Base-by-base conservation (phyloP, 2,329 filamentous ascomycete genomes). In the Alternaria arbusti region DNA sequence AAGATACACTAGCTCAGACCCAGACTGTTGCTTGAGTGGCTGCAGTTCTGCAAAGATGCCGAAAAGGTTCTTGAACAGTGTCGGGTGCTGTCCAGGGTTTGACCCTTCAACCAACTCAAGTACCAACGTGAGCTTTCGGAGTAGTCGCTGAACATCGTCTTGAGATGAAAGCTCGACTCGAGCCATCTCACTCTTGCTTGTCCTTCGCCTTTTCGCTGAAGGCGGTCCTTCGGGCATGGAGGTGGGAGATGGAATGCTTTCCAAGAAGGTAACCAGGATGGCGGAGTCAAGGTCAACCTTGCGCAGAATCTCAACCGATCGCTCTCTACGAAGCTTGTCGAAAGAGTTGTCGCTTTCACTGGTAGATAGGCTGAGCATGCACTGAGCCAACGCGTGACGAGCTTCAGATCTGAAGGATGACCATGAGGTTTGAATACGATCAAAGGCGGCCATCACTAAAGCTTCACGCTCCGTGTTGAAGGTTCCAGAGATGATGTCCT, bases 1-100 rank as follows among this genome's bases (percentile, higher is more conserved):
- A 45, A 98, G 84, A 81, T 98, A 98, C 15, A 94, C 93, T 65
- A 97, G 86, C 76, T 96, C 94, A 0, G 94, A 95, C 45, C 92
- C 90, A 25, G 94, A 89, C 61, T 95, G 88, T 25, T 89, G 87
- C 77, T 92, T 91, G 77, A 96, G 91, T 64, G 93, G 91, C 72
- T 97, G 94, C 23, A 99, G 86, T 74, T 97, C 92, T 6, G 91
- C 90, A n/a, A 99, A 86, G 1, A 92, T 87, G 60, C 90, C 89
- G 82, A 98, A 99, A 4, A 99, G 84, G 26, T 88, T 89, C 63
- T 89, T 89, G 6, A 97, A 85, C 43, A 99, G 84, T 73, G 92
- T 88, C 0, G 92, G 88, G 76, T 97, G 91, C 28, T 88, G 86
- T 59, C 89, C 89, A 0, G 93, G 91, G 49, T 89, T 87, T 3